Evolutionary conservation across 306 rosid species (phyloP).

Genomic region (Sesbania bispinosa): DNA sequence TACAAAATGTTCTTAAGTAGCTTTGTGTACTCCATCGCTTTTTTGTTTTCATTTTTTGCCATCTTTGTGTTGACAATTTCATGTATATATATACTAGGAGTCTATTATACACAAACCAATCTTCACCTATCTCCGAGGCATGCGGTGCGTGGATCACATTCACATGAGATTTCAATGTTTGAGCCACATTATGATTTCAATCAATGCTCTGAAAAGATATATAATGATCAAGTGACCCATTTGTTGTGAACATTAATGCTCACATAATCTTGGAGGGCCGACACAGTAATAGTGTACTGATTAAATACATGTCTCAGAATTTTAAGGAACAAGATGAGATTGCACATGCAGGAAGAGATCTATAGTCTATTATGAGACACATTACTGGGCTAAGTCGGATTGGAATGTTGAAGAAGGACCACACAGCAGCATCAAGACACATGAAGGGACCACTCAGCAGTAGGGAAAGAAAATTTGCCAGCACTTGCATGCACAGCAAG

Average conservation of each 20-base stretch:
- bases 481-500: conserved; percentile 29
- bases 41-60: too few species aligned
- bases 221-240: background rate
- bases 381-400: background rate
- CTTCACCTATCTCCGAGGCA: background rate
- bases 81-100: too few species aligned
- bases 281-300: conserved; percentile 7
- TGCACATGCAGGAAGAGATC: conserved; percentile 23
- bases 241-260: background rate
- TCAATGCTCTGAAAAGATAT: background rate
- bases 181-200: background rate
- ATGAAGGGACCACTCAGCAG: conserved; percentile 27
- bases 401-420: conserved; percentile 35
- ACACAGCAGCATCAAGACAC: conserved; percentile 33
- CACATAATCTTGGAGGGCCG: conserved; percentile 5
- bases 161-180: background rate
- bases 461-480: conserved; percentile 19
- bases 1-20: too few species aligned
- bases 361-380: conserved; percentile 3
- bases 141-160: background rate
- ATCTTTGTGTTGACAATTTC: background rate
- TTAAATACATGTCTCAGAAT: conserved; percentile 24
- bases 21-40: too few species aligned
- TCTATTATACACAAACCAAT: background rate
- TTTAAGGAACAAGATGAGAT: conserved; percentile 33